phyloP scores from a whole-genome alignment of 345 rosid genomes.

The Melaleuca quinquenervia region DNA sequence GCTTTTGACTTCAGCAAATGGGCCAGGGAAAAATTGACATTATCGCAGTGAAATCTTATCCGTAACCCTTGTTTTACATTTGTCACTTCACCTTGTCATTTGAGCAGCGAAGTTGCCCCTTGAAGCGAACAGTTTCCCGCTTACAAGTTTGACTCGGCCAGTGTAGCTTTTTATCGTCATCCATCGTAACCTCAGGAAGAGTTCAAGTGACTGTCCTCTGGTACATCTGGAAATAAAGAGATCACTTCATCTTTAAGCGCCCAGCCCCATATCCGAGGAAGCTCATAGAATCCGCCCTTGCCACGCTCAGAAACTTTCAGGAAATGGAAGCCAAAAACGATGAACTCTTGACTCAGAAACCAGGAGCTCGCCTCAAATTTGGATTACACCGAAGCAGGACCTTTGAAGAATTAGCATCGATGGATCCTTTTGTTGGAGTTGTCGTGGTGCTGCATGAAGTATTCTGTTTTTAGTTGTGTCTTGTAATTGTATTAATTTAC shows the following conservation, averaged over 20 bases:
- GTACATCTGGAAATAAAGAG: not conserved
- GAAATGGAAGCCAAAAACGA: not conserved
- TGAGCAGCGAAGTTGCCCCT: not conserved
- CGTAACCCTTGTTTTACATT: too few relatives aligned
- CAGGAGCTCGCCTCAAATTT: not conserved
- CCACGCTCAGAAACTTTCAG: not conserved
- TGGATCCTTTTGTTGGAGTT: not conserved
- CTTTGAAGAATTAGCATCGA: not conserved
- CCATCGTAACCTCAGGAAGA: not conserved
- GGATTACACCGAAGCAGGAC: not conserved
- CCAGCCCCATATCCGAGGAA: not conserved
- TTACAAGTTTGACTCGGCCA: not conserved
- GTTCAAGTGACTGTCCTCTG: not conserved
- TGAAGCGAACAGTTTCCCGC: not conserved
- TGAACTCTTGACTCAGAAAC: not conserved
- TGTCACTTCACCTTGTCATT: not conserved
- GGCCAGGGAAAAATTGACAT: not conserved
- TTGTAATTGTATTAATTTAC: too few relatives aligned
- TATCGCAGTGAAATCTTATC: not conserved
- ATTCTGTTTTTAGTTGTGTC: too few relatives aligned
- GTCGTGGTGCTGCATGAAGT: too few relatives aligned
- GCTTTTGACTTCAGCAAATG: too few relatives aligned
- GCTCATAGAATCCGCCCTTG: not conserved
- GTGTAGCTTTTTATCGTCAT: not conserved
- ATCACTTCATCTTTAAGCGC: not conserved